Conservation (phyloP, 2,329 filamentous ascomycete genomes). For the Colletotrichum lentis region DNA sequence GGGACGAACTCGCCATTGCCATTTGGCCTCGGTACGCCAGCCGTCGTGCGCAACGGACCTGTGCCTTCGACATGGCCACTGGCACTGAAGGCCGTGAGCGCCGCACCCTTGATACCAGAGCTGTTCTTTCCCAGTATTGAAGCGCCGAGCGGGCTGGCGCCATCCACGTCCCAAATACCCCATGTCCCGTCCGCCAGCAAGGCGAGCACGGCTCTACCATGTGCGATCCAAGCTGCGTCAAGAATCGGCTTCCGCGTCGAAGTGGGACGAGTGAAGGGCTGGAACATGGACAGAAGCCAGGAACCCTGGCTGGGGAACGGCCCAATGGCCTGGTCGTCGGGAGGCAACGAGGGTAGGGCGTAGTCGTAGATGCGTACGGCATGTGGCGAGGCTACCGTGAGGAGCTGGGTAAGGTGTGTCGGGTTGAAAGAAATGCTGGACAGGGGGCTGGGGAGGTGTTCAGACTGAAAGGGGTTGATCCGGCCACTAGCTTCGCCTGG, state of each 20-base stretch:
- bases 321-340: conserved; percentile 60
- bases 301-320: conserved; percentile 67
- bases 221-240: conserved; percentile 68
- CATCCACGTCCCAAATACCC: conserved; percentile 74
- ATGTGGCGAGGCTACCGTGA: conserved; percentile 63
- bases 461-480: conserved; percentile 66
- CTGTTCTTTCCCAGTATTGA: conserved; percentile 60
- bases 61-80: conserved; percentile 69
- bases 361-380: conserved; percentile 71
- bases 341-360: conserved; percentile 59
- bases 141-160: conserved; percentile 58
- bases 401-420: conserved; percentile 64
- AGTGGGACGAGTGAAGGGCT: conserved; percentile 61
- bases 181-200: conserved; percentile 71
- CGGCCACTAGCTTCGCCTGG: conserved; percentile 40
- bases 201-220: conserved; percentile 66
- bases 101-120: conserved; percentile 64
- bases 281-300: conserved; percentile 70
- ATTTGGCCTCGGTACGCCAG: conserved; percentile 26
- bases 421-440: conserved; percentile 68
- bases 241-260: conserved; percentile 66
- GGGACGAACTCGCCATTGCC: conserved; percentile 64
- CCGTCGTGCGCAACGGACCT: conserved; percentile 56
- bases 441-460: conserved; percentile 64
- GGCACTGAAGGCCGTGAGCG: conserved; percentile 65